Base-by-base conservation (phyloP, 106 monocot species). In the Dendrobium catenatum region DNA sequence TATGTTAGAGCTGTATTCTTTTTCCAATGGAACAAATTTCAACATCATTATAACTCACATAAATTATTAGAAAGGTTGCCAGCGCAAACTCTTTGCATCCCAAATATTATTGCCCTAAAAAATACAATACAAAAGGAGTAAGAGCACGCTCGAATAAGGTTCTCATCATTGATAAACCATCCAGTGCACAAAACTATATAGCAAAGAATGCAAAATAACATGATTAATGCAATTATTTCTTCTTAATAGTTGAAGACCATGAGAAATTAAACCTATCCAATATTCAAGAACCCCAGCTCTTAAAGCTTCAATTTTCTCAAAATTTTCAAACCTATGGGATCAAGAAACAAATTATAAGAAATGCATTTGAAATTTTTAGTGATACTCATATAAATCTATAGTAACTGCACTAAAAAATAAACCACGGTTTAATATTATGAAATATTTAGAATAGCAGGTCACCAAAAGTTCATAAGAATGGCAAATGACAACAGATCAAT, bases 71-170 rank as follows among this genome's bases (percentile, higher is more conserved):
- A 51, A 91, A 80, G 72, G 95, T 80, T 55, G 98, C 95, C 81
- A 90, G 91, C 76, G 95, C 98, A 89, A 86, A 99, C 55, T 99
- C 93, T 75, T 90, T 79, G 91, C 86, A 78, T 95, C 91, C 98
- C 98, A 99, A 47, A 99, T 85, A 77, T 89, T 89, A 77, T 79
- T 83, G 15, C 98, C 98, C 76, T 95, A n/a, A 43, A 95, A 31
- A 67, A 85, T 99, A 95, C 72, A 93, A 82, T 9, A 68, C 87
- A 87, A 79, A 91, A 78, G 90, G 31, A 31, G 0, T 91, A 86
- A 99, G 79, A 81, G 98, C 93, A 83, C 87, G 91, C 75, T 99
- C 95, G 81, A 91, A 95, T 68, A 93, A 88, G 51, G 85, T 74
- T 73, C 98, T 91, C 90, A 95, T 93, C 88, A 95, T 99, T 40